phyloP scores from a whole-genome alignment of 2,329 filamentous ascomycete genomes.

The Cladosporium colombiae region DNA sequence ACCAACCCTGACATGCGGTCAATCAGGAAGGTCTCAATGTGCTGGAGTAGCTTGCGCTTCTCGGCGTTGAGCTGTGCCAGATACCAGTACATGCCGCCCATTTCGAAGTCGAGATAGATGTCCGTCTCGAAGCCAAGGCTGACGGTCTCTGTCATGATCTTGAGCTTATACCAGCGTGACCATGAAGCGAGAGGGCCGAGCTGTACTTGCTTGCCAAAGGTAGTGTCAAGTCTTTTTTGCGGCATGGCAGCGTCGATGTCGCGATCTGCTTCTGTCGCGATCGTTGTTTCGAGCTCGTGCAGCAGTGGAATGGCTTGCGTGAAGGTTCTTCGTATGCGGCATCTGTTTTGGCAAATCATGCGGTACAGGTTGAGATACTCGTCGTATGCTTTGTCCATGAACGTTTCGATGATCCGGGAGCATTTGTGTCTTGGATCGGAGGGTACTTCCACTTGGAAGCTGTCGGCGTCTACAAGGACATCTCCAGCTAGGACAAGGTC shows the following conservation, averaged over 20 bases:
- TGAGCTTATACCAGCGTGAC: slow-evolving; percentile 88
- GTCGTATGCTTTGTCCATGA: slow-evolving; percentile 54
- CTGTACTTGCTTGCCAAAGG: slow-evolving; percentile 33
- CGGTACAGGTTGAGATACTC: slow-evolving; percentile 83
- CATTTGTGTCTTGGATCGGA: slow-evolving; percentile 74
- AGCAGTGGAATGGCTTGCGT: slow-evolving; percentile 81
- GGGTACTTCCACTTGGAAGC: slow-evolving; percentile 74
- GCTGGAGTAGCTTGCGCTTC: slow-evolving; percentile 52
- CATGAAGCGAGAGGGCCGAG: slow-evolving; percentile 80
- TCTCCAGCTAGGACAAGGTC: slow-evolving; percentile 73
- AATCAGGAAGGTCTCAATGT: slow-evolving; percentile 68
- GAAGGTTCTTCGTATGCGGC: slow-evolving; percentile 83
- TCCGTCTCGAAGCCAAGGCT: slow-evolving; percentile 94
- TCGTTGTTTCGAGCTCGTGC: slow-evolving; percentile 77
- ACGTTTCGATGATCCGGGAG: slow-evolving; percentile 71
- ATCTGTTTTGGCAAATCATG: slow-evolving; percentile 85
- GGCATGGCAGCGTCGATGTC: slow-evolving; percentile 21
- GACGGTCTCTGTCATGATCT: slow-evolving; percentile 80
- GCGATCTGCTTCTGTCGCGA: slow-evolving; percentile 43
- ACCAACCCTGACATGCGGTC: slow-evolving; percentile 30
- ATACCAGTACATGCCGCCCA: slow-evolving; percentile 82
- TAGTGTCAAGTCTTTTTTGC: background rate
- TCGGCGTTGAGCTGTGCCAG: slow-evolving; percentile 21
- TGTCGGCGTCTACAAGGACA: slow-evolving; percentile 68
- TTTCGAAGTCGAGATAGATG: slow-evolving; percentile 82